A percentile compares a stretch with the other conserved stretches of the same genome.
phyloP scores from a whole-genome alignment of 1,139 yeast genomes.

The Yamadazyma buinensis region DNA sequence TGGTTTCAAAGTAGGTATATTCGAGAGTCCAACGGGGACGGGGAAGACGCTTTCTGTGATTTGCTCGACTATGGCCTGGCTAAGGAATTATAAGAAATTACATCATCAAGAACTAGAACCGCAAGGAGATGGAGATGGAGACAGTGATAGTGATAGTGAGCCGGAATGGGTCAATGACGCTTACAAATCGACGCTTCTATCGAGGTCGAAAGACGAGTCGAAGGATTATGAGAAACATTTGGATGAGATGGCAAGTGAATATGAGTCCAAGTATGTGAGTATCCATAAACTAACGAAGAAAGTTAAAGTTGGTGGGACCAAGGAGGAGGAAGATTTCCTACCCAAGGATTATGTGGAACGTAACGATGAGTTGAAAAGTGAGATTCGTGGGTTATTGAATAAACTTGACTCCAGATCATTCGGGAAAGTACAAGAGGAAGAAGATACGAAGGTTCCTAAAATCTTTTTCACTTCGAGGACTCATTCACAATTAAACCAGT shows the following conservation, averaged over 20 bases:
- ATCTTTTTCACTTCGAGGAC: slow-evolving; percentile 77
- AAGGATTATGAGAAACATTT: slow-evolving; percentile 41
- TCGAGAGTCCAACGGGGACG: slow-evolving; percentile 95
- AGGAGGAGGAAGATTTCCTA: slow-evolving; percentile 23
- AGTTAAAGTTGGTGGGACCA: slow-evolving; percentile 3
- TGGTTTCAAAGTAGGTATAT: slow-evolving; percentile 67
- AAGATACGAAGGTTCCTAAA: slow-evolving; percentile 22
- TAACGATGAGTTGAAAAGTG: slow-evolving; percentile 33
- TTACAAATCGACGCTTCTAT: slow-evolving; percentile 31
- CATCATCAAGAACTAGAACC: no score
- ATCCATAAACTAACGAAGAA: slow-evolving; percentile 10
- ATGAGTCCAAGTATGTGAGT: slow-evolving; percentile 11
- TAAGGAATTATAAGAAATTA: slow-evolving; percentile 60
- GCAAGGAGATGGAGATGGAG: slow-evolving; percentile 13
- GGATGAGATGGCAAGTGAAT: slow-evolving; percentile 16
- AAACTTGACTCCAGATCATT: slow-evolving; percentile 15
- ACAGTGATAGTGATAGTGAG: slow-evolving; percentile 41
- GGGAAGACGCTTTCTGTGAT: slow-evolving; percentile 88
- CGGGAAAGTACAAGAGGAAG: no score
- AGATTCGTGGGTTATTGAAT: slow-evolving; percentile 40
- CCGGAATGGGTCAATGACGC: slow-evolving; percentile 57
- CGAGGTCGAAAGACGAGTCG: slow-evolving; percentile 26
- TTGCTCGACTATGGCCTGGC: slow-evolving; percentile 85
- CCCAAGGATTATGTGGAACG: slow-evolving; percentile 37
- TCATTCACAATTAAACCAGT: slow-evolving; percentile 84